These are phyloP conservation scores for Mycena citricolor DNA, from an alignment of 1,284 basidiomycete species.

Conservation along the genomic window DNA sequence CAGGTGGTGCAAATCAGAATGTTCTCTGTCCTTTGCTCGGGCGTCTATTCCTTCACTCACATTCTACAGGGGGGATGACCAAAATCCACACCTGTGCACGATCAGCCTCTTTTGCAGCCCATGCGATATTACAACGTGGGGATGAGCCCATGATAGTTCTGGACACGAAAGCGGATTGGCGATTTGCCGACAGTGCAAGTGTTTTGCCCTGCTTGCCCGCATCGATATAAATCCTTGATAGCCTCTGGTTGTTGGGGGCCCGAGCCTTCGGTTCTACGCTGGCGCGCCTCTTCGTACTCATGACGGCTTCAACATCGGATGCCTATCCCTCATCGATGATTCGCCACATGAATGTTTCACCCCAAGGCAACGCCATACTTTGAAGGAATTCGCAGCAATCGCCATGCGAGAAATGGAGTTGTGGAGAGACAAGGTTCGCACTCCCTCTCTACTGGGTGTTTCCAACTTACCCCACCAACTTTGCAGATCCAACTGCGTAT, in stretches of 20 bases:
- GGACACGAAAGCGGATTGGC: conserved; percentile 83
- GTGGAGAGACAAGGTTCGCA: conserved; percentile 83
- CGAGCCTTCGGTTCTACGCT: conserved; percentile 86
- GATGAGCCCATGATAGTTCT: conserved; percentile 89
- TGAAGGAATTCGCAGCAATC: conserved; percentile 94
- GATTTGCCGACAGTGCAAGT: conserved; percentile 77
- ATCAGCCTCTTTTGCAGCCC: conserved; percentile 77
- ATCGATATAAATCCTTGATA: conserved; percentile 33
- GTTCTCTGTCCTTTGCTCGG: conserved; percentile 39
- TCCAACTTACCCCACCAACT: conserved; percentile 8
- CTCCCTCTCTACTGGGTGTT: background rate
- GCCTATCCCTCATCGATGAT: conserved; percentile 85
- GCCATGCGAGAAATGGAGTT: conserved; percentile 96
- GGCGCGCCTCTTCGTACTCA: conserved; percentile 86
- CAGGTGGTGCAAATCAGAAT: conserved; percentile 84
- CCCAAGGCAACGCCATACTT: conserved; percentile 85
- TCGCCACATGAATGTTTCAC: conserved; percentile 82
- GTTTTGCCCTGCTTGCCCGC: background rate
- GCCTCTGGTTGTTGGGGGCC: conserved; percentile 72
- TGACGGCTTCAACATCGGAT: conserved; percentile 84
- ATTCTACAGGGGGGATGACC: conserved; percentile 54
- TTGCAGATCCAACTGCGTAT: conserved; percentile 83
- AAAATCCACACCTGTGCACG: conserved; percentile 55
- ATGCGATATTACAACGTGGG: conserved; percentile 81
- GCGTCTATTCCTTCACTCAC: conserved; percentile 8